Percentiles rank a stretch among this genome's conserved stretches.
Evolutionary conservation across 805 yeast genomes (phyloP).

Genomic region (Starmerella apicola): DNA sequence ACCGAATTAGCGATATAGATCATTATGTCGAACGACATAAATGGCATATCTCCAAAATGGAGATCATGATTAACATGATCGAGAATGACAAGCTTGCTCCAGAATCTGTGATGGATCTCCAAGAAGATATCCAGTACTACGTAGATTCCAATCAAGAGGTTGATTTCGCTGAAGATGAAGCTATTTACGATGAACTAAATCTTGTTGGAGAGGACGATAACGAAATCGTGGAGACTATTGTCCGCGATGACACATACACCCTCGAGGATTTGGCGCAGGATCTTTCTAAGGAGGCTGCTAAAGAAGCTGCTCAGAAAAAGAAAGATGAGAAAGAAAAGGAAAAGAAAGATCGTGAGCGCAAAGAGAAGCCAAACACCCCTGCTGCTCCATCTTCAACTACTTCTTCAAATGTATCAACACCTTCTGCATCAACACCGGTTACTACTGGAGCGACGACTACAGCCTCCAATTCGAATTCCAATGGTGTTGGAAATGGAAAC

Average conservation of each 20-base stretch:
- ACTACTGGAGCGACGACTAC: too few relatives aligned
- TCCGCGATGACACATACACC: conserved; percentile 25
- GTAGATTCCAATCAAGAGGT: conserved; percentile 89
- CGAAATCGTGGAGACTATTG: conserved; percentile 31
- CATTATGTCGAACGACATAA: conserved; percentile 59
- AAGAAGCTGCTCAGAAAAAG: conserved; percentile 22
- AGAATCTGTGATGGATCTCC: conserved; percentile 59
- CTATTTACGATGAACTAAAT: conserved; percentile 76
- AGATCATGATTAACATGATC: conserved; percentile 58
- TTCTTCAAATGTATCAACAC: too few relatives aligned
- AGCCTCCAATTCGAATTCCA: too few relatives aligned
- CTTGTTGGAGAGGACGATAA: conserved; percentile 46
- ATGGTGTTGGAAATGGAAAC: too few relatives aligned
- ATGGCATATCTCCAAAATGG: conserved; percentile 67
- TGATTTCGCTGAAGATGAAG: conserved; percentile 88
- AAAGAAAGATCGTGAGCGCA: conserved; percentile 18
- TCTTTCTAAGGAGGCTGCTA: conserved; percentile 26
- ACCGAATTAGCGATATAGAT: conserved; percentile 49
- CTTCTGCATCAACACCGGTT: too few relatives aligned
- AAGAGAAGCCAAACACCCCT: too few relatives aligned
- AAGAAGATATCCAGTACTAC: conserved; percentile 84
- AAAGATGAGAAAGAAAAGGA: conserved; percentile 17
- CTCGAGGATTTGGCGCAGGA: conserved; percentile 30
- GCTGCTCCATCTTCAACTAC: too few relatives aligned
- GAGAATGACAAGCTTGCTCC: conserved; percentile 74